Percentiles rank a stretch among this genome's conserved stretches.
phyloP scores from a whole-genome alignment of 352 stramenopile genomes.

The Phytophthora meadii region DNA sequence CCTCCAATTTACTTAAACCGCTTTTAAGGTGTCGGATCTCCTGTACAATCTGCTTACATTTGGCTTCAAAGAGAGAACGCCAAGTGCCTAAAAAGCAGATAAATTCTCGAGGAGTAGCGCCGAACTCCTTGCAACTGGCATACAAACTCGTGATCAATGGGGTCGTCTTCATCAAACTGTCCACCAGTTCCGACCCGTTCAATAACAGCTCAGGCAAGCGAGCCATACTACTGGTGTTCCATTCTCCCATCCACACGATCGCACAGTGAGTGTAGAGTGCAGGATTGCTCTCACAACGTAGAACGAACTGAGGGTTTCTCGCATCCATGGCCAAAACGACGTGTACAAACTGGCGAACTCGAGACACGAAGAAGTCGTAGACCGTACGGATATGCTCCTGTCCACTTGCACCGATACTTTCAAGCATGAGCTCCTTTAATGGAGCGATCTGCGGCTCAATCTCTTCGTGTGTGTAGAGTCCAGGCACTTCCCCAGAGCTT shows the following conservation, averaged over 20 bases:
- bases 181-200: slow-evolving; percentile 60
- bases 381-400: slow-evolving; percentile 81
- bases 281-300: slow-evolving; percentile 94
- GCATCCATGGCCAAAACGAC: slow-evolving; percentile 85
- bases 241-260: slow-evolving; percentile 95
- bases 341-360: slow-evolving; percentile 91
- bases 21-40: slow-evolving; percentile 92
- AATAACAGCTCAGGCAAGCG: slow-evolving; percentile 80
- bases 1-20: slow-evolving; percentile 91
- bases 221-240: slow-evolving; percentile 77
- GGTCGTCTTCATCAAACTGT: slow-evolving; percentile 63
- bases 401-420: slow-evolving; percentile 62
- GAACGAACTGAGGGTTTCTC: slow-evolving; percentile 73
- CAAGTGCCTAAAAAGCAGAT: slow-evolving; percentile 88
- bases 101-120: slow-evolving; percentile 86
- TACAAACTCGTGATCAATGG: slow-evolving; percentile 70
- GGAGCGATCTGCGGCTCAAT: slow-evolving; percentile 91
- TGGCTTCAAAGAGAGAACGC: slow-evolving; percentile 74
- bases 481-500: slow-evolving; percentile 92
- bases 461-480: slow-evolving; percentile 94
- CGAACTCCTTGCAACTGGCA: slow-evolving; percentile 68
- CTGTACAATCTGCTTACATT: slow-evolving; percentile 83
- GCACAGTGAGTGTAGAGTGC: slow-evolving; percentile 92
- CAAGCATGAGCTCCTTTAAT: slow-evolving; percentile 92
- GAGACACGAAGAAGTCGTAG: slow-evolving; percentile 94